Conservation (phyloP, 257 asterid species). For the Jasminum sambac region DNA sequence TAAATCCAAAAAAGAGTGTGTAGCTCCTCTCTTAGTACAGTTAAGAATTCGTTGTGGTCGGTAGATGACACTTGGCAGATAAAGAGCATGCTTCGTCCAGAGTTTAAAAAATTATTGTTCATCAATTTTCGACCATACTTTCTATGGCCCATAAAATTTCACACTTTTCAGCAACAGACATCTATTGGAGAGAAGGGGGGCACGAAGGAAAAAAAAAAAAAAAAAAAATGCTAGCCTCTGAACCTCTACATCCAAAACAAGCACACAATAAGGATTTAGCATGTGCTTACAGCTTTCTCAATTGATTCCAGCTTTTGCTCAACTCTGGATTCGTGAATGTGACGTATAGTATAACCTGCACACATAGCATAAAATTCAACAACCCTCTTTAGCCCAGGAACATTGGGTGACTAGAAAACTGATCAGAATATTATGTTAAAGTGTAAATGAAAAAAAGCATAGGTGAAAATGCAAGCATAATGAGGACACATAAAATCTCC, state of each 20-base stretch:
- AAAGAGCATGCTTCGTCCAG: background rate
- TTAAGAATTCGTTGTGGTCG: background rate
- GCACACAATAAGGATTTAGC: conserved; percentile 16
- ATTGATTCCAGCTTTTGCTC: conserved; percentile 79
- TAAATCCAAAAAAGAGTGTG: background rate
- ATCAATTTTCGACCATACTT: too few species aligned
- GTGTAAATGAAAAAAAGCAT: background rate
- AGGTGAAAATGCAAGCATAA: background rate
- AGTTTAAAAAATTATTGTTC: too few species aligned
- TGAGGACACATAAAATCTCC: background rate
- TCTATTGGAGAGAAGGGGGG: too few species aligned
- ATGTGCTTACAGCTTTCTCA: conserved; percentile 69
- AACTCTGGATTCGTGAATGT: conserved; percentile 68
- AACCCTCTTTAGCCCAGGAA: background rate
- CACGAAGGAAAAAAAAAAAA: too few species aligned
- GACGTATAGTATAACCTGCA: conserved; percentile 83
- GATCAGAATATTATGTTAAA: background rate
- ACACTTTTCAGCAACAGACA: too few species aligned
- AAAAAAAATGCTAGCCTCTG: too few species aligned
- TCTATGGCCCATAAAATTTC: too few species aligned
- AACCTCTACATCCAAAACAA: too few species aligned
- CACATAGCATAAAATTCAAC: background rate
- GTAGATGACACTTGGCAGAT: background rate
- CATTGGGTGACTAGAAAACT: background rate
- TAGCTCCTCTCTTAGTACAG: background rate